A percentile compares a stretch with the other conserved stretches of the same genome.
Evolutionary conservation across 305 asterid species (phyloP).

Genomic region (Fraxinus latifolia): DNA sequence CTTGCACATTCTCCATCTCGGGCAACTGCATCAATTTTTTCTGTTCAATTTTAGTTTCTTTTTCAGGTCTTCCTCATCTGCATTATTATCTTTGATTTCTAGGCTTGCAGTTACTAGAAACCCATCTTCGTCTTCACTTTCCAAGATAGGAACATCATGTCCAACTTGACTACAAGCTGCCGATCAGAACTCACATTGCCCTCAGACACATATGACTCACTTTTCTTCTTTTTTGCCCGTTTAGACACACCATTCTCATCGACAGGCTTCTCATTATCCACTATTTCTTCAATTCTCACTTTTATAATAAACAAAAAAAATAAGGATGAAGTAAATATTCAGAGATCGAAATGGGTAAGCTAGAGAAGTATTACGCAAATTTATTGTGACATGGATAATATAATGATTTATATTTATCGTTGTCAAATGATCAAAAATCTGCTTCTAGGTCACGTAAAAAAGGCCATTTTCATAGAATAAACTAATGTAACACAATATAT

Average conservation of each 20-base stretch:
- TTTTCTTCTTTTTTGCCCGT: constrained; percentile 47
- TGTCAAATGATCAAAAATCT: neutral
- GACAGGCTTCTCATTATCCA: constrained; percentile 56
- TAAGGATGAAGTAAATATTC: constrained; percentile 1
- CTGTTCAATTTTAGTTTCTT: constrained; percentile 48
- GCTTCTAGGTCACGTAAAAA: neutral
- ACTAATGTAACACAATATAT: neutral
- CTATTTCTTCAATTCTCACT: constrained; percentile 85
- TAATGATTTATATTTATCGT: neutral
- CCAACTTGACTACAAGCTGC: constrained; percentile 46
- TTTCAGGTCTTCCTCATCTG: constrained; percentile 30
- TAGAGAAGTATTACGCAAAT: neutral
- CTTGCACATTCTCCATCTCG: constrained; percentile 42
- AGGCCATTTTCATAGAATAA: neutral
- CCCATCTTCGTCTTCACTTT: constrained; percentile 82
- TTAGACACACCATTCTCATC: constrained; percentile 40
- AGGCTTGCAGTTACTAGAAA: constrained; percentile 48
- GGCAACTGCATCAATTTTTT: constrained; percentile 47
- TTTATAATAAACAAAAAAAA: constrained; percentile 17
- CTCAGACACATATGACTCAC: no score
- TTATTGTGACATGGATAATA: neutral
- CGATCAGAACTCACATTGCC: constrained; percentile 30
- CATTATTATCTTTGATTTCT: constrained; percentile 23
- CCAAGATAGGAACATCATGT: neutral
- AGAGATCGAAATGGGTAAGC: neutral